Base-by-base conservation (phyloP, 805 yeast species). In the Wickerhamia fluorescens region DNA sequence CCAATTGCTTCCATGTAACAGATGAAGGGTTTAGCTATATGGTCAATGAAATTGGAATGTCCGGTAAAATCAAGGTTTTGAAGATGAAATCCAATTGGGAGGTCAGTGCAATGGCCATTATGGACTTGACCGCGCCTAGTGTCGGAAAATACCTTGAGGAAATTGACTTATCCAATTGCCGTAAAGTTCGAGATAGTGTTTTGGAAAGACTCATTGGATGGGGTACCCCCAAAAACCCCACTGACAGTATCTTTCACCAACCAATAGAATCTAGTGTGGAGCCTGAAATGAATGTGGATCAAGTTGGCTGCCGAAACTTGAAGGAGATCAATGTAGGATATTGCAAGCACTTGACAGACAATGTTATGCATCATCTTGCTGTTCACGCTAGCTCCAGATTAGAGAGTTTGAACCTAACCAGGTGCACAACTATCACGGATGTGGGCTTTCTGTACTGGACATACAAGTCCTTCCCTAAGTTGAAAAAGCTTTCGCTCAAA, bases 351-450 rank as follows among this genome's bases (percentile, higher is more conserved):
- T 44, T 82, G 32, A 77, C 88, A 3, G 92, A 82, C 45, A 62
- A 67, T 38, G 57, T 80, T 20, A 75, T 82, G 79, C 56, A 62
- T 37, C 78, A 74, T 37, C 58, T 82, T 33, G 75, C 84, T 0
- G 46, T 63, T 13, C 69, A 73, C 49, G 78, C 82, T n/a, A 64
- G 58, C 35, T 66, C 65, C 10, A 58, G 76, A 31, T 53, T 82
- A 27, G 74, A 65, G 34, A 50, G 66, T 20, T 61, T 82, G 41
- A 75, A 79, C 41, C 55, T 82, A 31, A 75, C 88, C 2, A 63
- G 92, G 36, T 82, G 92, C 49, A 81, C 88, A 14, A 72, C 86
- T 2, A 78, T 82, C 19, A 79, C 88, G 3, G 92, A 82, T 53
- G 62, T 63, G 24, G 92, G 89, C 1, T 82, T 78, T 47, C 61